Evolutionary conservation across 169 alveolate species (phyloP).

Genomic region (Plasmodium coatneyi): DNA sequence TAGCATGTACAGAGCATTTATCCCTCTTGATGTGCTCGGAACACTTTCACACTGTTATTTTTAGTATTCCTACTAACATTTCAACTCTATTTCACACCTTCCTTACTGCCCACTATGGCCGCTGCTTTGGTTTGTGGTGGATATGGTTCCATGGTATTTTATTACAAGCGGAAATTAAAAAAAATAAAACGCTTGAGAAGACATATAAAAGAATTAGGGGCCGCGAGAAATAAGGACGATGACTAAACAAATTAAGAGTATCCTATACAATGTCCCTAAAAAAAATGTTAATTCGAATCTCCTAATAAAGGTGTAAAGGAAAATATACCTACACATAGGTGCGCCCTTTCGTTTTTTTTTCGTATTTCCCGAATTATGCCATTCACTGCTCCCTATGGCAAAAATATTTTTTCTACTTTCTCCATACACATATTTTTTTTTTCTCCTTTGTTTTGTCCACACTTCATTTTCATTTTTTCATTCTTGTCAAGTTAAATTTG

Average conservation of each 20-base stretch:
- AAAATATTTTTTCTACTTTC: no score
- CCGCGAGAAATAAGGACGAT: no score
- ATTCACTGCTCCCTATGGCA: not conserved
- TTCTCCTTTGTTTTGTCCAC: not conserved
- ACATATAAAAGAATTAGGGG: not conserved
- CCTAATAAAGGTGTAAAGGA: not conserved
- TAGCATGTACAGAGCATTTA: not conserved
- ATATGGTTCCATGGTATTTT: not conserved
- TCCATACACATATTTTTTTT: not conserved
- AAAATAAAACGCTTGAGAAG: not conserved
- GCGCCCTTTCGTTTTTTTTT: not conserved
- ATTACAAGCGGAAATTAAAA: not conserved
- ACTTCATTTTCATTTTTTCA: not conserved
- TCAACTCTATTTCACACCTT: no score
- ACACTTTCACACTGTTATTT: not conserved
- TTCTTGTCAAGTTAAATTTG: not conserved
- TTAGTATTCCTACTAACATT: not conserved
- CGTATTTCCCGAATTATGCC: not conserved
- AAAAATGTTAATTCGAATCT: not conserved
- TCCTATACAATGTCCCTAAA: not conserved
- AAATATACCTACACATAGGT: not conserved
- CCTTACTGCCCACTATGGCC: not conserved
- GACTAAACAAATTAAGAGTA: not conserved
- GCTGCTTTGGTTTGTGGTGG: not conserved
- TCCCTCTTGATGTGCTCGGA: not conserved